Evolutionary conservation across 192 early-diverging fungal genomes (phyloP).

Genomic region (Backusella psychrophila): DNA sequence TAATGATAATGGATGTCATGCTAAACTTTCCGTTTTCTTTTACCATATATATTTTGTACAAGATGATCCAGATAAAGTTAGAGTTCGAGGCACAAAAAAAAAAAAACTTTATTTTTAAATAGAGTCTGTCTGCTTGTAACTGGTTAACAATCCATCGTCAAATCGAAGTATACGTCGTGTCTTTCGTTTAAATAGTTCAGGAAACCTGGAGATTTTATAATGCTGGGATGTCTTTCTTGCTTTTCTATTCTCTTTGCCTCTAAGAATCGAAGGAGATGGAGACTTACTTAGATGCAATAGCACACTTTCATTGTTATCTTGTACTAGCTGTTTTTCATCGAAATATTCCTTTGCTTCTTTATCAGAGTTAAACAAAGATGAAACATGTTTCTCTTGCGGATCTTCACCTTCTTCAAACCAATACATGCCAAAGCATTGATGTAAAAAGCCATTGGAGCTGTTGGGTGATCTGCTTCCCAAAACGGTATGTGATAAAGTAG

Average conservation of each 20-base stretch:
- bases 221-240: not conserved
- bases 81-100: not conserved
- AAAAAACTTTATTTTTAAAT: conserved; percentile 5
- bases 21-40: not conserved
- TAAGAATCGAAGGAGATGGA: not conserved
- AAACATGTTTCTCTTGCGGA: not conserved
- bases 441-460: conserved; percentile 32
- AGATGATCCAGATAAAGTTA: not conserved
- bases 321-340: not conserved
- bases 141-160: not conserved
- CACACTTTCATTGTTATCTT: not conserved
- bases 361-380: not conserved
- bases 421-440: conserved; percentile 32
- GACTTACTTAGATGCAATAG: not conserved
- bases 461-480: conserved; percentile 15
- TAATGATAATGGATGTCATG: not conserved
- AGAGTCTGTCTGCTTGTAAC: not conserved
- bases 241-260: not conserved
- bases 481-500: not conserved
- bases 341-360: not conserved
- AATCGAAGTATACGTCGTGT: not conserved
- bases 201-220: not conserved
- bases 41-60: not conserved
- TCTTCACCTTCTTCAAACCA: conserved; percentile 45
- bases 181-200: not conserved